phyloP scores from a whole-genome alignment of 176 grass and related monocot genomes.

The Pontederia crassipes region DNA sequence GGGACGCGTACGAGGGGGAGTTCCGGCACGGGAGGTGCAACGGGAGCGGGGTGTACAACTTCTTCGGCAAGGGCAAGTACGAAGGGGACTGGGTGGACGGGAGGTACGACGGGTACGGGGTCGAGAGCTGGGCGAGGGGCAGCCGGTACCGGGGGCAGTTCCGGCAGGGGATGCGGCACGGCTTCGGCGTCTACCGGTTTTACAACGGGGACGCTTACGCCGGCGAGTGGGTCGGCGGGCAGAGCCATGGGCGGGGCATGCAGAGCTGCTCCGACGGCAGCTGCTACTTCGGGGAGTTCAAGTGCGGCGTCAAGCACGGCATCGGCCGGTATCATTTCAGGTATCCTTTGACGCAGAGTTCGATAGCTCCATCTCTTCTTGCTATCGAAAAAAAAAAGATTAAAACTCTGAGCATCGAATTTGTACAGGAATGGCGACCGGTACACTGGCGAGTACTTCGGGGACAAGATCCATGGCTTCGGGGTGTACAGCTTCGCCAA shows the following conservation, averaged over 20 bases:
- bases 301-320: constrained; percentile 18
- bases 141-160: constrained; percentile 17
- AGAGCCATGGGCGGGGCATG: constrained; percentile 8
- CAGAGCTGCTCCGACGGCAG: constrained; percentile 12
- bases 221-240: constrained; percentile 16
- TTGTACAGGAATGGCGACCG: constrained; percentile 5
- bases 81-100: constrained; percentile 19
- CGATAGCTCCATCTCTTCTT: background rate
- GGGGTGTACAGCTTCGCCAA: constrained; percentile 8
- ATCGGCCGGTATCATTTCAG: constrained; percentile 14
- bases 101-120: constrained; percentile 12
- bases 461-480: constrained; percentile 13
- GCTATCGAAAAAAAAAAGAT: background rate
- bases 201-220: constrained; percentile 9
- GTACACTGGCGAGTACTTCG: constrained; percentile 7
- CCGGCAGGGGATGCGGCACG: constrained; percentile 11
- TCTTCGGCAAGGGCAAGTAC: constrained; percentile 7
- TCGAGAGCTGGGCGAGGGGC: constrained; percentile 18
- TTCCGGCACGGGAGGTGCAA: background rate
- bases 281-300: constrained; percentile 18
- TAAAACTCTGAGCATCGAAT: background rate
- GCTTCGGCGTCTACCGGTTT: constrained; percentile 12
- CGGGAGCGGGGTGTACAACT: constrained; percentile 15
- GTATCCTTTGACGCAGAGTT: background rate
- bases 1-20: constrained; percentile 18